phyloP scores from a whole-genome alignment of 495 filamentous ascomycete species.

The Hyaloscypha variabilis region DNA sequence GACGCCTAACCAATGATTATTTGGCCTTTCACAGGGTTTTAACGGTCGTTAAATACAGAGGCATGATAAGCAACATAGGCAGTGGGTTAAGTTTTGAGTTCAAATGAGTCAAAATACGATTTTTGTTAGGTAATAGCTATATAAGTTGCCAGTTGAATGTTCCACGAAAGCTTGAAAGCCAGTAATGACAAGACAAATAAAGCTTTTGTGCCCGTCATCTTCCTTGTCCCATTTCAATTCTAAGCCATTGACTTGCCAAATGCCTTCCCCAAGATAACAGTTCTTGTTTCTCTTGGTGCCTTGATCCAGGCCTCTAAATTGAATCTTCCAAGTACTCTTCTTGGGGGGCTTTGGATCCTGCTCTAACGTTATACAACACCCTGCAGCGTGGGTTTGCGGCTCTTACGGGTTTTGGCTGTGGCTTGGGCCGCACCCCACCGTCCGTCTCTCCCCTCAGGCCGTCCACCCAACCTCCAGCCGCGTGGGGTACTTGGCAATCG shows the following conservation, averaged over 20 bases:
- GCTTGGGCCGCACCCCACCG: not conserved
- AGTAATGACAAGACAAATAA: not conserved
- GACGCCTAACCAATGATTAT: not conserved
- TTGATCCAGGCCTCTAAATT: not conserved
- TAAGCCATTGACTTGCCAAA: not conserved
- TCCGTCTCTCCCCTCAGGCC: not conserved
- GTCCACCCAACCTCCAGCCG: not conserved
- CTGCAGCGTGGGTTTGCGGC: not conserved
- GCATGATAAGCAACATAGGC: not conserved
- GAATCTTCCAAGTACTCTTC: not conserved
- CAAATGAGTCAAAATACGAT: not conserved
- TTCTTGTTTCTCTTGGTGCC: not conserved
- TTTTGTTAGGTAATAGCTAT: not conserved
- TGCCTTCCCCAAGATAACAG: not conserved
- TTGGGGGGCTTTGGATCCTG: not conserved
- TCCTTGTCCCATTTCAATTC: not conserved
- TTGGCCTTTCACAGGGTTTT: not conserved
- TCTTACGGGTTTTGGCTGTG: not conserved
- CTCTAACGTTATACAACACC: not conserved
- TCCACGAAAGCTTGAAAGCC: not conserved
- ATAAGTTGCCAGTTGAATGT: not conserved
- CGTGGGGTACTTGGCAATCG: not conserved
- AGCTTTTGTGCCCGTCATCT: not conserved
- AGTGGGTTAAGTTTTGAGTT: not conserved
- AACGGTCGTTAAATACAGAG: not conserved